Percentiles rank a stretch among this genome's conserved stretches.
phyloP scores from a whole-genome alignment of 768 basidiomycete species.

The Hericium rajendrae region DNA sequence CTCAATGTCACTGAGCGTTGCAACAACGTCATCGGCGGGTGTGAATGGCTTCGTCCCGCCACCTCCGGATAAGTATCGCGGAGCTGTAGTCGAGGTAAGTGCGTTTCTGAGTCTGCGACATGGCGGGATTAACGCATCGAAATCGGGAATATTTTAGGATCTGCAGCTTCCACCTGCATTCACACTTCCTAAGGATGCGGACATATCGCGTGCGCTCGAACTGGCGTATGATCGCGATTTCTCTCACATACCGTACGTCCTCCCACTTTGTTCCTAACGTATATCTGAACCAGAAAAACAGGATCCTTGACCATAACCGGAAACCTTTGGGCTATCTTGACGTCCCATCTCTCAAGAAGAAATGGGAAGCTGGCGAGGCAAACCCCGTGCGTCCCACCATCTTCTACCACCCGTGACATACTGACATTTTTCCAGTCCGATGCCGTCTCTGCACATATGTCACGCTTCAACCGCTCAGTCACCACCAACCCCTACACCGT shows the following conservation, averaged over 20 bases:
- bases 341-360: conserved; percentile 60
- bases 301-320: conserved; percentile 64
- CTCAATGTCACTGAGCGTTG: neutral
- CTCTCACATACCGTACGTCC: conserved; percentile 77
- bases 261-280: neutral
- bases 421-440: conserved; percentile 43
- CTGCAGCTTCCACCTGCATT: conserved; percentile 84
- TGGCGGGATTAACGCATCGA: neutral
- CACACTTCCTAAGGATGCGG: conserved; percentile 60
- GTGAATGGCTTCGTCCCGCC: neutral
- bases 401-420: neutral
- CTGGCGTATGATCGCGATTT: conserved; percentile 91
- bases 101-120: neutral
- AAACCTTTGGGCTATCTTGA: conserved; percentile 82
- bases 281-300: conserved; percentile 19
- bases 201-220: conserved; percentile 69
- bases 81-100: conserved; percentile 82
- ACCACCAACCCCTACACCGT: conserved; percentile 57
- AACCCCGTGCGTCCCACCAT: conserved; percentile 46
- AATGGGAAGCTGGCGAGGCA: conserved; percentile 68
- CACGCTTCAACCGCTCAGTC: conserved; percentile 57
- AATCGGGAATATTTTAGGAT: conserved; percentile 34
- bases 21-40: neutral
- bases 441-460: conserved; percentile 61
- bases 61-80: conserved; percentile 58